A percentile compares a stretch with the other conserved stretches of the same genome.
Evolutionary conservation across 768 basidiomycete genomes (phyloP).

Genomic region (Phylloporus sp.): DNA sequence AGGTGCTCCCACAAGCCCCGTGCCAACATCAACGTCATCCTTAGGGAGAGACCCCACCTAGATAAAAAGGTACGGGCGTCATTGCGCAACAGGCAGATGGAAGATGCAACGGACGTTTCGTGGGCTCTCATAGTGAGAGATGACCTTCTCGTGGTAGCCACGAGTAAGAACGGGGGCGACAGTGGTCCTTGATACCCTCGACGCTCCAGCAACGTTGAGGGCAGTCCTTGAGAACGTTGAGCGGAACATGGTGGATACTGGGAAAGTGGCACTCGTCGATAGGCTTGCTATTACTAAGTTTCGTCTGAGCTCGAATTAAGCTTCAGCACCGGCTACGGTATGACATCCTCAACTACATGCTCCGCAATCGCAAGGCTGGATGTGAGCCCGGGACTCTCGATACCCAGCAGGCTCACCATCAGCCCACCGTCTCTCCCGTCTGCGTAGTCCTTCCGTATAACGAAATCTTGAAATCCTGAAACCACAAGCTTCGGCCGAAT

Average conservation of each 20-base stretch:
- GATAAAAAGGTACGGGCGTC: constrained; percentile 44
- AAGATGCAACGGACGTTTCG: constrained; percentile 72
- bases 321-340: not conserved
- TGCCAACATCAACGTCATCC: constrained; percentile 87
- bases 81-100: constrained; percentile 34
- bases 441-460: constrained; percentile 62
- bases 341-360: constrained; percentile 62
- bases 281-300: constrained; percentile 8
- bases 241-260: constrained; percentile 62
- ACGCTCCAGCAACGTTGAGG: constrained; percentile 43
- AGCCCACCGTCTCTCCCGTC: constrained; percentile 28
- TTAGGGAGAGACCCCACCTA: constrained; percentile 97
- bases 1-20: constrained; percentile 96
- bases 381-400: constrained; percentile 92
- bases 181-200: constrained; percentile 36
- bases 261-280: constrained; percentile 16
- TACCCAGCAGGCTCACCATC: constrained; percentile 85
- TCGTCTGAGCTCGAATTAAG: constrained; percentile 24
- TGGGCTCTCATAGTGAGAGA: constrained; percentile 95
- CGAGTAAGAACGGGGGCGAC: constrained; percentile 56
- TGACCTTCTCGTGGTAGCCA: constrained; percentile 93
- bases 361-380: constrained; percentile 85
- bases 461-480: constrained; percentile 85
- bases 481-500: constrained; percentile 84
- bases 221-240: constrained; percentile 52